Evolutionary conservation across 257 asterid species (phyloP), one percentile per base, ranked within the genome.

Genomic region (Fraxinus pennsylvanica): DNA sequence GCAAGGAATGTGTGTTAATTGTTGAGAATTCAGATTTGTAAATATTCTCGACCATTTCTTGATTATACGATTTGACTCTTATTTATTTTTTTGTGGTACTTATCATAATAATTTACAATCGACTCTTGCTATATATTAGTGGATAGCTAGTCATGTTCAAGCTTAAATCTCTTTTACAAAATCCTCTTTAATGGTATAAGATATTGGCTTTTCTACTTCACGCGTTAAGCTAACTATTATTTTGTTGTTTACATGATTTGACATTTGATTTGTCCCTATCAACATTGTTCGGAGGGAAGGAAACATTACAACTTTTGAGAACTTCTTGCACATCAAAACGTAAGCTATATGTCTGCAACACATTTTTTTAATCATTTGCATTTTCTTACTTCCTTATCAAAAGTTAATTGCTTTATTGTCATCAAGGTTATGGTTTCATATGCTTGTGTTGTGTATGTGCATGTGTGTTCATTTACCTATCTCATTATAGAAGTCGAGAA

Each of bases 301-400:
- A 9, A 94, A 94, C 86, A 89, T 94, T 79, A 92, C 94, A 94
- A 94, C 88, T 94, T 94, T 61, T 96, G 96, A 17, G 97, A 92
- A 86, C 89, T 94, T 74, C 97, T 92, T 85, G 94, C 97, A 19
- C 97, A 94, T 86, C 96, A 96, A 72, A 92, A 92, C 80, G 98
- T 94, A 89, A 88, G 98, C 85, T 57, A 29, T 74, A 52, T 61
- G 50, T 33, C 30, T 54, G 25, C 41, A 36, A 29, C 57, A 22
- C 41, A 8, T 70, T 70, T 13, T 33, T 68, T 79, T 79, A 36
- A 35, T 35, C 39, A 5, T 35, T 35, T 35, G 3, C 8, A 0
- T 35, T 35, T 35, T 35, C 8, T 35, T 35, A 35, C 8, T 35
- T 35, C 39, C 8, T 35, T 35, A 35, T 35, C 9, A 35, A 35